phyloP scores from a whole-genome alignment of 306 rosid genomes.

The Vigna angularis region DNA sequence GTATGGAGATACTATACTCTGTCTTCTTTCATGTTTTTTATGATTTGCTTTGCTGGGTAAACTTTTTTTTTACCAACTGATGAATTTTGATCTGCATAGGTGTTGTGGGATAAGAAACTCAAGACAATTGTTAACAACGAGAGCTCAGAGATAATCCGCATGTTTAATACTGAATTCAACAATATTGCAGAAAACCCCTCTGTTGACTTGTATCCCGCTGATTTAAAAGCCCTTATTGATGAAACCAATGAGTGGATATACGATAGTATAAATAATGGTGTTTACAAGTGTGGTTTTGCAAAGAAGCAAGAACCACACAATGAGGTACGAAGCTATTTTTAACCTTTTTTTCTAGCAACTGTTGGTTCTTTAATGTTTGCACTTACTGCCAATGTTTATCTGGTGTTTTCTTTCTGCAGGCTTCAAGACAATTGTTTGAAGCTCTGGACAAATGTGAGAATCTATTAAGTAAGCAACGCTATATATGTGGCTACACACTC shows the following conservation, averaged over 20 bases:
- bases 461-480: slow-evolving; percentile 82
- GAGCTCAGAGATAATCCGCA: slow-evolving; percentile 92
- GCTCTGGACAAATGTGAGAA: slow-evolving; percentile 86
- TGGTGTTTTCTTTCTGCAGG: slow-evolving; percentile 61
- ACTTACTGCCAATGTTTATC: slow-evolving; percentile 21
- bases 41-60: slow-evolving; percentile 1
- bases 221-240: slow-evolving; percentile 72
- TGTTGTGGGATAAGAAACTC: slow-evolving; percentile 94
- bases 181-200: slow-evolving; percentile 71
- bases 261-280: slow-evolving; percentile 76
- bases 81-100: slow-evolving; percentile 56
- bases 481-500: slow-evolving; percentile 75
- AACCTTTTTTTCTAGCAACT: neutral
- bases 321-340: slow-evolving; percentile 54
- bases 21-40: slow-evolving; percentile 28
- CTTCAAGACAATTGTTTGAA: slow-evolving; percentile 69
- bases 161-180: slow-evolving; percentile 87
- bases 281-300: slow-evolving; percentile 93
- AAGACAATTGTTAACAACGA: slow-evolving; percentile 89
- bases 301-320: slow-evolving; percentile 81
- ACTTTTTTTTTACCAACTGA: slow-evolving; percentile 28
- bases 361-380: slow-evolving; percentile 11
- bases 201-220: slow-evolving; percentile 79
- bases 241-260: slow-evolving; percentile 80
- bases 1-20: slow-evolving; percentile 53